Conservation (phyloP, 306 rosid species). For the Argentina anserina region DNA sequence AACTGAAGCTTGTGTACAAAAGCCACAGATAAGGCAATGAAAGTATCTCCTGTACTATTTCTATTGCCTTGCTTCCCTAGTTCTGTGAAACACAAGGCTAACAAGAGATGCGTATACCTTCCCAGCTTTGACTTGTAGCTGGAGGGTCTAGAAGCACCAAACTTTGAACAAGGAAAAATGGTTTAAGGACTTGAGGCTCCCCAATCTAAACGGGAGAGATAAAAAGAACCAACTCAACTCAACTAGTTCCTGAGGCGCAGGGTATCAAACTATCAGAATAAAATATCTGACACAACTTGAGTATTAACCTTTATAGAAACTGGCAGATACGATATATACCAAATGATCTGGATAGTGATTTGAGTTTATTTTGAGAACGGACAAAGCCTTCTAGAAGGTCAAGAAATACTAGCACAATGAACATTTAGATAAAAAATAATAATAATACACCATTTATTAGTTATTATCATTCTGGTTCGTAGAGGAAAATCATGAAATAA, state of each 20-base stretch:
- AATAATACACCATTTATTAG: background rate
- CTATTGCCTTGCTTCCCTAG: background rate
- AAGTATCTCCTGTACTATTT: background rate
- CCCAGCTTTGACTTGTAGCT: constrained; percentile 48
- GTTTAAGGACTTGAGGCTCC: background rate
- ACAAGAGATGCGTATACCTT: background rate
- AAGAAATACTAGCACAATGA: background rate
- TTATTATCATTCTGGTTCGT: background rate
- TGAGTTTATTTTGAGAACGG: background rate
- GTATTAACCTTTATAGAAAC: background rate
- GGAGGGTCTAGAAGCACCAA: constrained; percentile 21
- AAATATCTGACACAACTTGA: background rate
- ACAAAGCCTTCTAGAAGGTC: constrained; percentile 42
- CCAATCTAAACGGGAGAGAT: background rate
- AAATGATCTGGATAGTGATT: background rate
- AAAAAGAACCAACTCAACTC: background rate
- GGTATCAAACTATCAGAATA: constrained; percentile 1
- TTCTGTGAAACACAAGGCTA: background rate
- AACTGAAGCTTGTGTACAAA: background rate
- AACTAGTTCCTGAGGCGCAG: background rate
- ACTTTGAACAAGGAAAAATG: constrained; percentile 30
- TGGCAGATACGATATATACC: background rate
- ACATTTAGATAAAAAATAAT: background rate
- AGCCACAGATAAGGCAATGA: background rate
- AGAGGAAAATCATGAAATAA: background rate